Conservation (phyloP, 2,329 filamentous ascomycete genomes). For the Hypoxylon sp. region DNA sequence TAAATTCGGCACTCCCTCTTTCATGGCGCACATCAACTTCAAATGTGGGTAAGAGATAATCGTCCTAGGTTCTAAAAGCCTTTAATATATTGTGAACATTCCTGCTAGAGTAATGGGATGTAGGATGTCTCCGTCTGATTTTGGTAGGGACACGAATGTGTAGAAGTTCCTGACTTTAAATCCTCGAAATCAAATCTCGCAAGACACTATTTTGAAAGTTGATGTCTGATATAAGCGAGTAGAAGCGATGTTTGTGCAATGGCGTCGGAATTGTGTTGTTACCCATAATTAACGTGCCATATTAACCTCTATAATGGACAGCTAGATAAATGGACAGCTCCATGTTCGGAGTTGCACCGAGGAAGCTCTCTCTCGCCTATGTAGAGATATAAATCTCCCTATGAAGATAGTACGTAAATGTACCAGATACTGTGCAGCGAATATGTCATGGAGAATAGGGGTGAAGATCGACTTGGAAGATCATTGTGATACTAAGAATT, state of each 20-base stretch:
- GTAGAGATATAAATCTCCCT: no score
- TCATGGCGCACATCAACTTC: background rate
- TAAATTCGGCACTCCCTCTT: no score
- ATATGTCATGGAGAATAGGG: background rate
- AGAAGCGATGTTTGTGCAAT: background rate
- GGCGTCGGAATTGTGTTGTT: background rate
- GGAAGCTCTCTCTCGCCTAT: no score
- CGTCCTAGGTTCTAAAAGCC: background rate
- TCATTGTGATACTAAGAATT: background rate
- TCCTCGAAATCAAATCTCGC: background rate
- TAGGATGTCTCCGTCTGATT: background rate
- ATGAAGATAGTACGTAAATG: no score
- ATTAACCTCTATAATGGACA: background rate
- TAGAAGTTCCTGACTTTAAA: background rate
- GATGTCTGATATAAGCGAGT: constrained; percentile 1
- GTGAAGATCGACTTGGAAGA: background rate
- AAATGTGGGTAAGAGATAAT: background rate
- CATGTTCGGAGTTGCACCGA: no score
- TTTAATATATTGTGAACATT: background rate
- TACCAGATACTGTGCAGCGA: no score
- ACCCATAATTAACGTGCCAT: background rate
- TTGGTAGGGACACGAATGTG: background rate
- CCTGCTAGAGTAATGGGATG: background rate
- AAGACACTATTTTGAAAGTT: background rate
- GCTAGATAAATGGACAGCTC: background rate